Conservation (phyloP, 805 yeast species). For the Candida cerambycidarum region DNA sequence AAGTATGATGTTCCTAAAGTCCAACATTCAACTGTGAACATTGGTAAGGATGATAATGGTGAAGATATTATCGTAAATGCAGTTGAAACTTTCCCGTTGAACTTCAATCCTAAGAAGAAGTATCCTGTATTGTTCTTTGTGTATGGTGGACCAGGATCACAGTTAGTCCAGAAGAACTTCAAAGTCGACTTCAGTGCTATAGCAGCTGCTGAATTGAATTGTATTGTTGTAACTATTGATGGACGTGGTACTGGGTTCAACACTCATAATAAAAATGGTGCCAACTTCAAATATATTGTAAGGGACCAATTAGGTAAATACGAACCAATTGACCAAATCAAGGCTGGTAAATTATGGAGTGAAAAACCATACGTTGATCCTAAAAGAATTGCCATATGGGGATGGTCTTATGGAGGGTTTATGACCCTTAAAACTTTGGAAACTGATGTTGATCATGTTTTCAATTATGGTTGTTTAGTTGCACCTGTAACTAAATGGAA, state of each 20-base stretch:
- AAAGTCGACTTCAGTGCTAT: slow-evolving; percentile 67
- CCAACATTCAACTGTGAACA: slow-evolving; percentile 50
- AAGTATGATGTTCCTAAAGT: slow-evolving; percentile 59
- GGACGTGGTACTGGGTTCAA: slow-evolving; percentile 96
- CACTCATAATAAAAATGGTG: slow-evolving; percentile 54
- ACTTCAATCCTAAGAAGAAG: slow-evolving; percentile 58
- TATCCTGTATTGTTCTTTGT: slow-evolving; percentile 89
- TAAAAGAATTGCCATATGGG: slow-evolving; percentile 82
- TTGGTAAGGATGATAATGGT: slow-evolving; percentile 50
- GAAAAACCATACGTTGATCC: slow-evolving; percentile 59
- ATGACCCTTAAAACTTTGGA: slow-evolving; percentile 89
- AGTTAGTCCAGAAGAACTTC: slow-evolving; percentile 66
- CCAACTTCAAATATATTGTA: slow-evolving; percentile 69
- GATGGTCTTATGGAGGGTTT: slow-evolving; percentile 98
- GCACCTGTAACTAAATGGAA: slow-evolving; percentile 98
- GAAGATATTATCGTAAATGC: slow-evolving; percentile 56
- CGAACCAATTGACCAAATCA: slow-evolving; percentile 85
- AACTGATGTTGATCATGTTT: slow-evolving; percentile 68
- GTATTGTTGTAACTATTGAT: slow-evolving; percentile 91
- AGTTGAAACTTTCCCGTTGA: slow-evolving; percentile 74
- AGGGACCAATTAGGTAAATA: slow-evolving; percentile 77
- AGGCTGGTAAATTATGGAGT: slow-evolving; percentile 77
- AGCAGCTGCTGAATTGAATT: slow-evolving; percentile 72
- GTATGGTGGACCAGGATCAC: slow-evolving; percentile 96
- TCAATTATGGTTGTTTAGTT: slow-evolving; percentile 89